Base-by-base conservation (phyloP, 1,284 basidiomycete genomes). In the Takashimella koratensis region DNA sequence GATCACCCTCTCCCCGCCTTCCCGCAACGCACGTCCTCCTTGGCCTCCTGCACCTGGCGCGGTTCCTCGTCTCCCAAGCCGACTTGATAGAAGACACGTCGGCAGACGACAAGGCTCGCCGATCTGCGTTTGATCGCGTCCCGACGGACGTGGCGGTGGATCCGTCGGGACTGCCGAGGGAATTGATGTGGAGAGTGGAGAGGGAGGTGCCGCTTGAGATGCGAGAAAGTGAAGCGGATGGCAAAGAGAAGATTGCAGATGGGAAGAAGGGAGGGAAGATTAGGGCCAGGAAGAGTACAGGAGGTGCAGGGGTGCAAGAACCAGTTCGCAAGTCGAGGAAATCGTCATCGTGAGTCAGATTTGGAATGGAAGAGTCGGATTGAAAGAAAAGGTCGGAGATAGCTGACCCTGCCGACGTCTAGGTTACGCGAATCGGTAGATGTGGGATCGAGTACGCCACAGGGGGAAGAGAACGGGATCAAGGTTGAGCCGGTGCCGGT, bases 121-220 rank as follows among this genome's bases (percentile, higher is more conserved):
- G 84, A 63, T 83, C 89, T 59, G 83, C 84, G 1, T 86, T 82
- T 66, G 88, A 92, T 49, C 83, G 88, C 53, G 83, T 95, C 13
- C 91, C 92, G 0, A 66, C 71, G n/a, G 88, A 91, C 56, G 81
- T 84, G 47, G 80, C 91, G 45, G 87, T 86, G 65, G 90, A 95
- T 70, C 82, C 87, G 4, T 77, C 85, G 2, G 84, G 83, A 1
- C 70, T 92, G 49, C 88, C 89, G 5, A 79, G 88, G 58, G 91
- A 95, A 68, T 76, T 95, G 44, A 79, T 87, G 43, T 91, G 89
- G 88, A 80, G 89, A 48, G 81, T 86, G 20, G 79, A 83, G 57
- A 72, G 83, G 45, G 86, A 86, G 4, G 74, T 81, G 2, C 87
- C 87, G 6, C 79, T 83, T 49, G 70, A 78, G 13, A 86, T 36